These are phyloP conservation scores for Talinum fruticosum DNA, from an alignment of 148 eudicot genomes.

Conservation along the genomic window DNA sequence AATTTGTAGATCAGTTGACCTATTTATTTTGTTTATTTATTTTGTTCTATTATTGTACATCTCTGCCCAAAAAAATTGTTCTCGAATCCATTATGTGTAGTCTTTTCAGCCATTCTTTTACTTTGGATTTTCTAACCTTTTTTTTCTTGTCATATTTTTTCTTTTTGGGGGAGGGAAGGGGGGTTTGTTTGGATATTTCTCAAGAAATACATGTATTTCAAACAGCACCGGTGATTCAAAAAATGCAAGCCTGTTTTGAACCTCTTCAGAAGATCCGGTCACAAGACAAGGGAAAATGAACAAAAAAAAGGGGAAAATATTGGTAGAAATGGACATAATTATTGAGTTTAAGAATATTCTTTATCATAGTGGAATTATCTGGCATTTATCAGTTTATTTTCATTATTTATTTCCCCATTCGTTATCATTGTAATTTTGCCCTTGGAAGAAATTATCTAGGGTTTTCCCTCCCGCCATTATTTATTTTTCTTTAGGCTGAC, in stretches of 20 bases:
- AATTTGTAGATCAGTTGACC: too few relatives aligned
- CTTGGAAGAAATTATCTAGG: too few relatives aligned
- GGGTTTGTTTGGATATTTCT: too few relatives aligned
- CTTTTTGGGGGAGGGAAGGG: too few relatives aligned
- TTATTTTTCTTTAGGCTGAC: neutral
- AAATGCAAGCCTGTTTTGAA: neutral
- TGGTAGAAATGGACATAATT: conserved; percentile 1
- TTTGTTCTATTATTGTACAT: too few relatives aligned
- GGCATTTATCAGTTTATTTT: too few relatives aligned
- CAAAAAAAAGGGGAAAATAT: neutral
- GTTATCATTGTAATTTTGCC: neutral
- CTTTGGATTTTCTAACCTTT: too few relatives aligned
- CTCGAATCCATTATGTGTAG: too few relatives aligned
- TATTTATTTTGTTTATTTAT: too few relatives aligned
- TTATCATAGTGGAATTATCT: neutral
- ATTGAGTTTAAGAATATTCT: conserved; percentile 3
- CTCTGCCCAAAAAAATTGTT: too few relatives aligned
- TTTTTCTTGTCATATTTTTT: too few relatives aligned
- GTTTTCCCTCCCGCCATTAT: neutral
- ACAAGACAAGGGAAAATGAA: neutral
- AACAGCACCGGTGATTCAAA: neutral
- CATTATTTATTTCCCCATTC: neutral
- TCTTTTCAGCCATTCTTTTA: too few relatives aligned
- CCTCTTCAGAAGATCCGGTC: neutral
- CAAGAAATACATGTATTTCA: neutral